Evolutionary conservation across 768 basidiomycete genomes (phyloP), one percentile per base, ranked within the genome.

Genomic region (Clitopilus hobsonii): DNA sequence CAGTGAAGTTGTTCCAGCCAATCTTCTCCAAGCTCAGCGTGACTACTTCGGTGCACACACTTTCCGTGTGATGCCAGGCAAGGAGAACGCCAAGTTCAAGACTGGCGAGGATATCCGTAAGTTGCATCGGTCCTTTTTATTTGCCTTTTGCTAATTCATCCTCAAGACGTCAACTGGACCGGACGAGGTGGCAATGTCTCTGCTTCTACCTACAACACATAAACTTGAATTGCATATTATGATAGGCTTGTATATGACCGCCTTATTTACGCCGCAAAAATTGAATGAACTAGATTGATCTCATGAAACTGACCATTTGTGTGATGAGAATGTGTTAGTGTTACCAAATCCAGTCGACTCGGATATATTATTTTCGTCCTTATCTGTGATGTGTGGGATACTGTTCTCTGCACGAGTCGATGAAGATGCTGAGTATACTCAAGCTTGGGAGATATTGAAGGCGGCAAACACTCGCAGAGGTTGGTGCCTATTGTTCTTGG

Each of bases 21-120:
- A 94, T 78, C 78, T 99, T 59, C 73, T 98, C 63, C 96, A 99
- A 76, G 96, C 82, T 52, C 95, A 97, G 87, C 93, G 96, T 70
- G 96, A 99, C 69, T 99, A 95, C 84, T 99, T 99, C 71, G 96
- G 97, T 73, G 92, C 95, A 41, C 96, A 98, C 79, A 98, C 96
- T 54, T 98, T 97, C 92, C 83, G 86, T 53, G 94, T 98, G 56
- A 77, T 93, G 30, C 88, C 94, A 54, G 94, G 95, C 53, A 89
- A 90, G 75, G 94, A 94, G 74, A 96, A 91, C 71, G 79, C 79
- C 50, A 85, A 75, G 67, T 86, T 96, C 74, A 83, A 85, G 74
- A 65, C 82, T 56, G 88, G 84, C 68, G 75, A 91, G 73, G 91
- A 96, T 69, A 94, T 98, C 70, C 91, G 91, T 93, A 69, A 65